phyloP scores from a whole-genome alignment of 23 red algal species.

The Cyanidium caldarium region DNA sequence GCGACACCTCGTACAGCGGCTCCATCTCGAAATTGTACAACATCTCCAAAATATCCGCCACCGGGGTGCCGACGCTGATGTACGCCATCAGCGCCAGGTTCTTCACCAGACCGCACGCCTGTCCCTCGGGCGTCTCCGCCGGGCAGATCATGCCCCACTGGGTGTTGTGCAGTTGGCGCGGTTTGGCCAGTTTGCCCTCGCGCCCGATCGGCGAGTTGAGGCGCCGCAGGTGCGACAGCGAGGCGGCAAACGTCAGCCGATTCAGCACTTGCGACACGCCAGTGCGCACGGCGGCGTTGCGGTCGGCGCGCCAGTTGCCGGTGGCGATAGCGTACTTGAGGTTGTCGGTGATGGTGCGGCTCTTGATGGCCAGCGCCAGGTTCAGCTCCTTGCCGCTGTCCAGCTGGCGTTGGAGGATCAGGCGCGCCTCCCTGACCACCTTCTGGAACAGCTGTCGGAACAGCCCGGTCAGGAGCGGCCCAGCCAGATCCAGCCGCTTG shows the following conservation, averaged over 20 bases:
- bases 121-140: conserved; percentile 96
- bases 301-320: conserved; percentile 70
- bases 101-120: conserved; percentile 88
- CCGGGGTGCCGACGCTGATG: conserved; percentile 63
- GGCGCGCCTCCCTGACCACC: conserved; percentile 48
- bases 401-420: conserved; percentile 8
- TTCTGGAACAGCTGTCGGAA: conserved; percentile 80
- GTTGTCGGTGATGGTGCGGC: conserved; percentile 67
- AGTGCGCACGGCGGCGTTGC: conserved; percentile 41
- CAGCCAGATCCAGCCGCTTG: conserved; percentile 88
- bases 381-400: conserved; percentile 29
- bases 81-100: conserved; percentile 97
- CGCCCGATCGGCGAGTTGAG: conserved; percentile 95
- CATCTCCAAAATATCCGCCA: conserved; percentile 48
- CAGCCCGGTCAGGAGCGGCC: conserved; percentile 57
- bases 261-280: conserved; percentile 98
- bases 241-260: conserved; percentile 87
- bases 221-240: conserved; percentile 82
- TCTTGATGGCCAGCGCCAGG: conserved; percentile 52
- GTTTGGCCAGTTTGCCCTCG: conserved; percentile 98
- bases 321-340: conserved; percentile 91
- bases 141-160: conserved; percentile 99
- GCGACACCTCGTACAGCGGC: conserved; percentile 30
- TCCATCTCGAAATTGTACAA: conserved; percentile 79
- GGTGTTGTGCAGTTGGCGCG: conserved; percentile 97